Evolutionary conservation across 2,329 filamentous ascomycete genomes (phyloP).

Genomic region (Paraphoma sp.): DNA sequence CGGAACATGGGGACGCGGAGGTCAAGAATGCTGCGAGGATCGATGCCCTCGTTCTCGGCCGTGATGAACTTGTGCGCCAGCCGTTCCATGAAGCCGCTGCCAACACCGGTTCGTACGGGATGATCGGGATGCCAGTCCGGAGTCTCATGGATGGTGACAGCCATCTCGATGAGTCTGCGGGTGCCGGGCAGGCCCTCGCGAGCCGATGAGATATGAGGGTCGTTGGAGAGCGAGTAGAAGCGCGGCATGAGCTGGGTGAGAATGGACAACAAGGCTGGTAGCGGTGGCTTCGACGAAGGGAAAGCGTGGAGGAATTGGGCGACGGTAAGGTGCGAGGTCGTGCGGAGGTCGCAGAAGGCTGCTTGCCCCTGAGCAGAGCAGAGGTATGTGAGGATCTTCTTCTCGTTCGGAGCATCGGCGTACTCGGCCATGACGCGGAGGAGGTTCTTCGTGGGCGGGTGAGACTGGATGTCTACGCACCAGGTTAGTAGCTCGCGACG

Average conservation of each 20-base stretch:
- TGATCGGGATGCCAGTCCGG: constrained; percentile 74
- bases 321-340: constrained; percentile 82
- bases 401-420: constrained; percentile 79
- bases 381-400: constrained; percentile 85
- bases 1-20: constrained; percentile 96
- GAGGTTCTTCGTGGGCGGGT: constrained; percentile 86
- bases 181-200: constrained; percentile 69
- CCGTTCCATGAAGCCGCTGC: constrained; percentile 91
- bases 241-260: constrained; percentile 93
- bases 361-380: constrained; percentile 90
- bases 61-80: constrained; percentile 76
- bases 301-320: constrained; percentile 89
- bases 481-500: constrained; percentile 91
- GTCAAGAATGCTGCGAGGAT: constrained; percentile 58
- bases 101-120: constrained; percentile 75
- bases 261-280: constrained; percentile 80
- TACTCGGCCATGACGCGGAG: constrained; percentile 87
- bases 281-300: constrained; percentile 85
- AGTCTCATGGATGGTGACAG: constrained; percentile 93
- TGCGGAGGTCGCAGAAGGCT: constrained; percentile 90
- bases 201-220: constrained; percentile 80
- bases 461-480: constrained; percentile 93
- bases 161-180: constrained; percentile 88
- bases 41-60: constrained; percentile 64
- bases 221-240: constrained; percentile 97